Conservation (phyloP, 306 rosid genomes). For the Mimosa bimucronata region DNA sequence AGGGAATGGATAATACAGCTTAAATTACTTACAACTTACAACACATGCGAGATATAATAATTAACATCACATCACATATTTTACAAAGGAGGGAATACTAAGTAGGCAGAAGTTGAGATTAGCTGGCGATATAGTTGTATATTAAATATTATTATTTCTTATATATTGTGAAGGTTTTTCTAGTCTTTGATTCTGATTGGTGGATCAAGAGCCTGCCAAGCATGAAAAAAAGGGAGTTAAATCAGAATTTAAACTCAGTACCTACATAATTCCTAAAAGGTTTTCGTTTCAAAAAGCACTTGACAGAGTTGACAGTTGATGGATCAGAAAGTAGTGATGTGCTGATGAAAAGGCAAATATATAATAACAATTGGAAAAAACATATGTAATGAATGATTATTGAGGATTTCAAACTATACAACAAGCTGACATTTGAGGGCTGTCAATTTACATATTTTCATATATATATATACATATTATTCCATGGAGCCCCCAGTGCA, state of each 20-base stretch:
- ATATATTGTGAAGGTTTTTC: constrained; percentile 8
- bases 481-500: constrained; percentile 38
- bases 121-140: constrained; percentile 21
- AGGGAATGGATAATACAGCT: constrained; percentile 5
- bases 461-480: too few relatives aligned
- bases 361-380: background rate
- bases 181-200: constrained; percentile 18
- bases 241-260: constrained; percentile 13
- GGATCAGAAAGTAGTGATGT: constrained; percentile 22
- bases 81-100: background rate
- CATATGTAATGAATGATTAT: background rate
- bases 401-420: background rate
- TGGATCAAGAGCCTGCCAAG: constrained; percentile 51
- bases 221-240: constrained; percentile 3
- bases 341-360: constrained; percentile 27
- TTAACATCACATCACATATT: constrained; percentile 21
- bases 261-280: constrained; percentile 2
- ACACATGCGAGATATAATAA: constrained; percentile 10
- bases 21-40: constrained; percentile 18
- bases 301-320: background rate
- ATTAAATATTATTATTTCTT: constrained; percentile 15
- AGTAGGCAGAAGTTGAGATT: constrained; percentile 4
- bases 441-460: constrained; percentile 41
- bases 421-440: constrained; percentile 27
- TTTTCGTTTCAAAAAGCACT: background rate